Evolutionary conservation across 2,329 filamentous ascomycete species (phyloP), one percentile per base, ranked within the genome.

Genomic region (Juglanconis oblonga): DNA sequence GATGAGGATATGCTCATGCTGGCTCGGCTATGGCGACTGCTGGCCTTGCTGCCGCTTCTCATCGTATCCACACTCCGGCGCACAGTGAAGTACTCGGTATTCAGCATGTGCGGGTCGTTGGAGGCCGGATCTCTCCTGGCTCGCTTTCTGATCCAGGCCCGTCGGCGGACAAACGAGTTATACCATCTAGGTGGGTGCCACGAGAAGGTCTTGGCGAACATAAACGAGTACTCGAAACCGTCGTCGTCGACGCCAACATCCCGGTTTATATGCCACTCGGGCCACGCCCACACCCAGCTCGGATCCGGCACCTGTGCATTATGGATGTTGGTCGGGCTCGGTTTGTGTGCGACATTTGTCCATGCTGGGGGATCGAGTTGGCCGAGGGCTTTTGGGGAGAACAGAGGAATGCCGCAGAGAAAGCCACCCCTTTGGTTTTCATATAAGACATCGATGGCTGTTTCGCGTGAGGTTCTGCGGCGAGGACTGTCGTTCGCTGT

Each of bases 141-240:
- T 38, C 95, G 82, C 72, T 91, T 89, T 48, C 95, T 82, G 57
- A 94, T 86, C 95, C 95, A 99, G 29, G 91, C 86, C 63, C 95
- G 84, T 66, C 95, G 81, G 40, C 95, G 83, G n/a, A 97, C 95
- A 70, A 94, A 99, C 1, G 92, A 96, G 72, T 93, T 94, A 74
- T 92, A 97, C 93, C 94, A 98, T 32, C 86, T 89, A 17, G 90
- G 90, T 3, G 88, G 88, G 73, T 99, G 95, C 95, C 95, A 99
- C 3, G 87, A 85, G 65, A 90, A 92, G 47, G 76, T 79, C 62
- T 82, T 85, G 65, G 80, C 79, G 71, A 98, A 99, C 65, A 90
- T 88, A 71, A 97, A 92, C 14, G 91, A 95, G 74, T 99, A 99
- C 71, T 96, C 89, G 95, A 95, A 99, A 3, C 95, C 95, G 64